These are phyloP conservation scores for Cylindrotheca closterium DNA, from an alignment of 108 stramenopile genomes.

Conservation along the genomic window DNA sequence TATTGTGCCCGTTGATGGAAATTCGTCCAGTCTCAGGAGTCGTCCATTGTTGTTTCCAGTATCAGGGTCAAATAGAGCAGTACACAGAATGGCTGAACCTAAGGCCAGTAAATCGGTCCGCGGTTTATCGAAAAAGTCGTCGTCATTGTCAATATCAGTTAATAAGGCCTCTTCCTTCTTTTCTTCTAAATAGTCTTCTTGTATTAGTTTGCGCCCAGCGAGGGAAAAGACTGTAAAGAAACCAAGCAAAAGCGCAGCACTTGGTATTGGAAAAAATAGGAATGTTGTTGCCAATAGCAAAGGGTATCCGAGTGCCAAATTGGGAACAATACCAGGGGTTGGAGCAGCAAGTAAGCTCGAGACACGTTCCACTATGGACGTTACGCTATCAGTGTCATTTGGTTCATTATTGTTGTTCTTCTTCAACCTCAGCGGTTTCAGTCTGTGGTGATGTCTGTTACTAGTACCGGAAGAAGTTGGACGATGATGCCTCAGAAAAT, in stretches of 20 bases:
- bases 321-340: not conserved
- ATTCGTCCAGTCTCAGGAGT: too few relatives aligned
- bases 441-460: not conserved
- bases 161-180: not conserved
- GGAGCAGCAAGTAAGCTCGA: not conserved
- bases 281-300: not conserved
- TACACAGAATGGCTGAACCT: conserved; percentile 1
- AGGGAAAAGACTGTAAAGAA: conserved; percentile 3
- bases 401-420: not conserved
- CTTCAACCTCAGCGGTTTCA: not conserved
- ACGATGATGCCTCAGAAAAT: too few relatives aligned
- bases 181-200: not conserved
- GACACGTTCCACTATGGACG: not conserved
- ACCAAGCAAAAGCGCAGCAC: not conserved
- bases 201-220: not conserved
- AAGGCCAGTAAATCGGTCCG: conserved; percentile 7
- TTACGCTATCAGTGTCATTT: conserved; percentile 1
- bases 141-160: not conserved
- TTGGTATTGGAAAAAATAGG: not conserved
- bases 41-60: too few relatives aligned
- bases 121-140: conserved; percentile 1
- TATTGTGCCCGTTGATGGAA: too few relatives aligned
- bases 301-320: conserved; percentile 12
- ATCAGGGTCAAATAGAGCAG: not conserved
- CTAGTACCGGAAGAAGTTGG: too few relatives aligned